Evolutionary conservation across 805 yeast genomes (phyloP).

Genomic region (Lachancea meyersii): DNA sequence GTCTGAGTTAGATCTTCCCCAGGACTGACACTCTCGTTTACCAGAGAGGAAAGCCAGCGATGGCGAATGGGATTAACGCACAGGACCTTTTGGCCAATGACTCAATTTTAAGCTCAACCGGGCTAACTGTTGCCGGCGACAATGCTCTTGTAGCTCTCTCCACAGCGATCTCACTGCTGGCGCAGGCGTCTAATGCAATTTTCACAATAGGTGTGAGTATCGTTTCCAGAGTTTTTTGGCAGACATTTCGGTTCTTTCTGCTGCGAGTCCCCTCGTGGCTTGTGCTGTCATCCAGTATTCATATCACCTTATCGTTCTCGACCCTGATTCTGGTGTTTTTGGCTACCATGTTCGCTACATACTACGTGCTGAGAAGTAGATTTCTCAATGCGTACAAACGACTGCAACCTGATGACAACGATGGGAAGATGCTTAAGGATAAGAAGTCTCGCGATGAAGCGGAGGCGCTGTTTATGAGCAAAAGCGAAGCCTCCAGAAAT

Average conservation of each 20-base stretch:
- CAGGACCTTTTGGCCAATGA: conserved; percentile 8
- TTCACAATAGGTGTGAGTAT: neutral
- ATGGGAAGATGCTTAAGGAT: conserved; percentile 5
- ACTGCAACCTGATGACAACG: conserved; percentile 9
- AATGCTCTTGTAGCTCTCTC: conserved; percentile 4
- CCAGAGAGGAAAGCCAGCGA: neutral
- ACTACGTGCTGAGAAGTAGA: conserved; percentile 4
- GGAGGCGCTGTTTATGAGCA: conserved; percentile 8
- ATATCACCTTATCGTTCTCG: conserved; percentile 7
- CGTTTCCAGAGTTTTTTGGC: conserved; percentile 1
- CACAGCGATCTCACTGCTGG: conserved; percentile 2
- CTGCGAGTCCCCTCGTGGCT: conserved; percentile 7
- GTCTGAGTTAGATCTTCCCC: too few species aligned
- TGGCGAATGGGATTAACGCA: conserved; percentile 1
- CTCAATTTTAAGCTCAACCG: conserved; percentile 2
- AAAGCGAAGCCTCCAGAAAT: neutral
- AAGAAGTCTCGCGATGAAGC: conserved; percentile 7
- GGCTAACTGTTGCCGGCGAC: conserved; percentile 3
- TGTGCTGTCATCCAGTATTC: conserved; percentile 4
- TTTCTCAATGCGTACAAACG: conserved; percentile 8
- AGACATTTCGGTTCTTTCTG: conserved; percentile 2
- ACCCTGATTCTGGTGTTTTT: conserved; percentile 2
- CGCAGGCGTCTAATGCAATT: conserved; percentile 6
- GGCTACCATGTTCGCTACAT: conserved; percentile 6
- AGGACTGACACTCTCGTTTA: neutral